These are phyloP conservation scores for Naganishia vaughanmartiniae DNA, from an alignment of 768 basidiomycete genomes.

Conservation along the genomic window DNA sequence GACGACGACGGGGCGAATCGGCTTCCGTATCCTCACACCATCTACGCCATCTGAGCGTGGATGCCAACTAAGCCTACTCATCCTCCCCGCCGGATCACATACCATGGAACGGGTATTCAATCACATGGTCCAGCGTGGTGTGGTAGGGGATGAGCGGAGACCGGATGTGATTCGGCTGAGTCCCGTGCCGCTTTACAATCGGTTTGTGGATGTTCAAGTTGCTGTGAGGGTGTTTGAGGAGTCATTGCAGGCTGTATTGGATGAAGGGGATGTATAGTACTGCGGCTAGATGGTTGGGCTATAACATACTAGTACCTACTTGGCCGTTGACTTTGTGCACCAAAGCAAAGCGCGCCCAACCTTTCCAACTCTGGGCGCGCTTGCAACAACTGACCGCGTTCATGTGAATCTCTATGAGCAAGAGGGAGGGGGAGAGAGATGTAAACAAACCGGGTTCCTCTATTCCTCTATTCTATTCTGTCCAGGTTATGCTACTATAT, in stretches of 20 bases:
- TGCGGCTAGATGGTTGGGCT: neutral
- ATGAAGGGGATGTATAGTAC: neutral
- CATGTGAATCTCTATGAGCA: neutral
- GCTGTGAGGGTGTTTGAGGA: constrained; percentile 67
- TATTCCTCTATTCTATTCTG: neutral
- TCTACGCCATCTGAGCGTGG: constrained; percentile 66
- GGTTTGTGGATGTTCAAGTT: constrained; percentile 69
- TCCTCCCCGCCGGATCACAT: constrained; percentile 60
- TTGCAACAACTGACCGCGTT: neutral
- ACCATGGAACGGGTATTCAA: constrained; percentile 71
- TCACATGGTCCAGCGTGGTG: constrained; percentile 65
- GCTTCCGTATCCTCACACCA: constrained; percentile 94
- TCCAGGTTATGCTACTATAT: neutral
- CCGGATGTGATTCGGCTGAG: constrained; percentile 89
- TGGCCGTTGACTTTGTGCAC: too few species aligned
- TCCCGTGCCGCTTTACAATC: constrained; percentile 83
- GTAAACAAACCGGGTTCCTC: constrained; percentile 15
- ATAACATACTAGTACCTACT: neutral
- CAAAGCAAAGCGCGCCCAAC: constrained; percentile 5
- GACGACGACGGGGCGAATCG: constrained; percentile 48
- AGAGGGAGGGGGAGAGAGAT: neutral
- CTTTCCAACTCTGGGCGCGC: neutral
- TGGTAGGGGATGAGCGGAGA: constrained; percentile 85
- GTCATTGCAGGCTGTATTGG: constrained; percentile 38
- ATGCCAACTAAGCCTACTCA: constrained; percentile 80